phyloP scores from a whole-genome alignment of 257 asterid genomes.

The Salvia miltiorrhiza region DNA sequence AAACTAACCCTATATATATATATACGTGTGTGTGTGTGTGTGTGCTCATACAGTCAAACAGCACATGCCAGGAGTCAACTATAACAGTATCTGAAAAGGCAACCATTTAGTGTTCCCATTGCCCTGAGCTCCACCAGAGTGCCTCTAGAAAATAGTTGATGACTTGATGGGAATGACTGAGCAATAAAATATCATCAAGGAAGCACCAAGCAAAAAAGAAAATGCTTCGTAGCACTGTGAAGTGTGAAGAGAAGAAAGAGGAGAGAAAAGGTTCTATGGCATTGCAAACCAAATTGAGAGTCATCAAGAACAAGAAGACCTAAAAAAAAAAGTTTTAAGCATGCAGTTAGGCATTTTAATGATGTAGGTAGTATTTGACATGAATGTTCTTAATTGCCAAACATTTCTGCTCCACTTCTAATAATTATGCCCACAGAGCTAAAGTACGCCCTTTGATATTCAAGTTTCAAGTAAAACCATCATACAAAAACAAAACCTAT shows the following conservation, averaged over 20 bases:
- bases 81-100: neutral
- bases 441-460: too few species aligned
- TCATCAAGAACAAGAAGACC: neutral
- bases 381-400: neutral
- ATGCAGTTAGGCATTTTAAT: neutral
- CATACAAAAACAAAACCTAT: too few species aligned
- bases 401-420: too few species aligned
- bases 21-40: too few species aligned
- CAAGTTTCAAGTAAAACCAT: too few species aligned
- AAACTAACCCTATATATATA: too few species aligned
- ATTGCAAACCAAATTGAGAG: neutral
- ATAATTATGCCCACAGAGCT: too few species aligned
- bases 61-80: neutral
- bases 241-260: neutral
- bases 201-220: neutral
- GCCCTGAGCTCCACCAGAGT: neutral
- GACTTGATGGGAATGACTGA: neutral
- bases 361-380: neutral
- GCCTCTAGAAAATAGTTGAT: neutral
- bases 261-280: neutral
- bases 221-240: neutral
- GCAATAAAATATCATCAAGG: neutral
- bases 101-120: neutral
- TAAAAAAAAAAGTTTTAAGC: neutral
- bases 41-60: conserved; percentile 8